A percentile compares a stretch with the other conserved stretches of the same genome.
phyloP scores from a whole-genome alignment of 345 rosid species.

The Fremontodendron californicum region DNA sequence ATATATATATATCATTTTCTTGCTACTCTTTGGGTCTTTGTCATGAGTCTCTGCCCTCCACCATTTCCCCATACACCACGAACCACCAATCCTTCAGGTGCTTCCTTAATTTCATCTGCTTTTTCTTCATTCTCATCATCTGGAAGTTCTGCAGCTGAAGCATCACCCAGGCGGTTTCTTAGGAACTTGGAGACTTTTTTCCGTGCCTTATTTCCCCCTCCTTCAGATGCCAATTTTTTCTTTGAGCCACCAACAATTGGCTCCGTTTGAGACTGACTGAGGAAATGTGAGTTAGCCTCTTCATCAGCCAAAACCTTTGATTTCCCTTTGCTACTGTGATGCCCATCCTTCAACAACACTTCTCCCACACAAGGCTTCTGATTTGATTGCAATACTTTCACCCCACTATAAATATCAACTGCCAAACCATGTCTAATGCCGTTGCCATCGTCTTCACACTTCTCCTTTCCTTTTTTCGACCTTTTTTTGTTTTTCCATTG shows the following conservation, averaged over 20 bases:
- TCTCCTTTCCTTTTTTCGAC: constrained; percentile 37
- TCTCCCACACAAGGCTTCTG: constrained; percentile 36
- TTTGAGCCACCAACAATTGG: constrained; percentile 19
- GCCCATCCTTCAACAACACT: constrained; percentile 44
- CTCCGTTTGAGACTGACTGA: not conserved
- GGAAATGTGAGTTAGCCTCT: constrained; percentile 12
- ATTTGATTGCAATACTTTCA: constrained; percentile 36
- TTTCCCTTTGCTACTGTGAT: constrained; percentile 36
- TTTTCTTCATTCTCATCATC: constrained; percentile 24
- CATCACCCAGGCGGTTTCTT: constrained; percentile 54
- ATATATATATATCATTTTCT: not conserved
- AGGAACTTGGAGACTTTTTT: constrained; percentile 58
- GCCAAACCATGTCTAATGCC: constrained; percentile 40
- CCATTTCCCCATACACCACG: constrained; percentile 52
- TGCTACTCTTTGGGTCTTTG: not conserved
- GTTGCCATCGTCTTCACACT: constrained; percentile 22
- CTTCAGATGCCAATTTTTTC: constrained; percentile 18
- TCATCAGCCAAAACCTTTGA: constrained; percentile 27
- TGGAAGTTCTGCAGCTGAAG: constrained; percentile 35
- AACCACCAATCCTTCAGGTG: constrained; percentile 26
- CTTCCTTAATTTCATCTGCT: constrained; percentile 17
- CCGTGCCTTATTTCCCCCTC: constrained; percentile 38
- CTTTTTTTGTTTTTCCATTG: constrained; percentile 20
- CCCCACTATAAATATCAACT: constrained; percentile 29
- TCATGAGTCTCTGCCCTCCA: constrained; percentile 41